Evolutionary conservation across 2,329 filamentous ascomycete genomes (phyloP).

Genomic region (Escovopsis sp.): DNA sequence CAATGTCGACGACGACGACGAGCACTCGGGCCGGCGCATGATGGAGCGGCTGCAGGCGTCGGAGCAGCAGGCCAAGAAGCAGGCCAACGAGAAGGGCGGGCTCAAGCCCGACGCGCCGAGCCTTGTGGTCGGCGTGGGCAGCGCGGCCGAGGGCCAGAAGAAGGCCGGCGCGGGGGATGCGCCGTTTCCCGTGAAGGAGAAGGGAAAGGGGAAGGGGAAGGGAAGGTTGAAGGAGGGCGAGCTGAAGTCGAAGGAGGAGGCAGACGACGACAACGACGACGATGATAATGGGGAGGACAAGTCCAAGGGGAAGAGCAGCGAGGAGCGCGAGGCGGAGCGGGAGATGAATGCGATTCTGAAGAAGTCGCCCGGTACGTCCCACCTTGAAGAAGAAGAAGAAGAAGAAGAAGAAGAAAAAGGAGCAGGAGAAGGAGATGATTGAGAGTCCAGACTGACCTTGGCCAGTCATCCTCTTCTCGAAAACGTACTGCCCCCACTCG

Average conservation of each 20-base stretch:
- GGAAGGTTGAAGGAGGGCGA: conserved; percentile 37
- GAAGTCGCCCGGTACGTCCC: conserved; percentile 63
- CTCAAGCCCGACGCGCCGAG: conserved; percentile 44
- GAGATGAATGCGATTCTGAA: conserved; percentile 71
- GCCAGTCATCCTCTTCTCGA: conserved; percentile 87
- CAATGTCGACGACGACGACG: conserved; percentile 41
- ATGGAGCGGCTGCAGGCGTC: conserved; percentile 48
- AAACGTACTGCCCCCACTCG: conserved; percentile 81
- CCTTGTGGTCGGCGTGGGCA: conserved; percentile 43
- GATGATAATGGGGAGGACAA: too few relatives aligned
- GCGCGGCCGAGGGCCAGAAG: conserved; percentile 36
- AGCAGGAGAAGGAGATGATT: too few relatives aligned
- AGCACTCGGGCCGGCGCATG: conserved; percentile 34
- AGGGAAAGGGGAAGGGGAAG: conserved; percentile 39
- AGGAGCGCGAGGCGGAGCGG: conserved; percentile 49
- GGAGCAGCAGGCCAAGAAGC: too few relatives aligned
- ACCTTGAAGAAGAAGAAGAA: too few relatives aligned
- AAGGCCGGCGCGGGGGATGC: conserved; percentile 15
- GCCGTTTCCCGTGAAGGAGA: conserved; percentile 21
- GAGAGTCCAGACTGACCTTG: not conserved
- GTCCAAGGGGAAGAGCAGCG: too few relatives aligned
- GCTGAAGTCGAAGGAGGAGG: too few relatives aligned
- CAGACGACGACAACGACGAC: too few relatives aligned
- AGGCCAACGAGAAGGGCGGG: conserved; percentile 52
- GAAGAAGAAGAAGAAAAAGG: too few relatives aligned